phyloP scores from a whole-genome alignment of 306 rosid genomes.

The Pyrus pyrifolia region DNA sequence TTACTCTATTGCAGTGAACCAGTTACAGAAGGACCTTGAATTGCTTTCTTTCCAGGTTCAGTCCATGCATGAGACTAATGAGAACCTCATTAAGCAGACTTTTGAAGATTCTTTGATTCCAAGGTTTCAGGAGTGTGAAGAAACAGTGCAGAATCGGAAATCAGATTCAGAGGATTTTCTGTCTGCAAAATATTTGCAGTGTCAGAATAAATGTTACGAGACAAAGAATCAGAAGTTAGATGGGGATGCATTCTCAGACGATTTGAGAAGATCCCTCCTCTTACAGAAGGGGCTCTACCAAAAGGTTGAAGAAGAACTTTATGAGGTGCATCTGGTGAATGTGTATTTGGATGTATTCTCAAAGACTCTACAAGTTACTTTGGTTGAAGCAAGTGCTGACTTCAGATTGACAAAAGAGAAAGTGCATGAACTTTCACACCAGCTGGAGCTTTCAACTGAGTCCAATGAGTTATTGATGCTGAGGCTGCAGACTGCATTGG shows the following conservation, averaged over 20 bases:
- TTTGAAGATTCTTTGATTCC: conserved; percentile 61
- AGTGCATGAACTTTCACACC: conserved; percentile 55
- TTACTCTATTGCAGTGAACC: conserved; percentile 91
- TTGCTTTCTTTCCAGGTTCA: conserved; percentile 78
- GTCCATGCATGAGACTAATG: conserved; percentile 87
- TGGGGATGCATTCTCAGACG: conserved; percentile 48
- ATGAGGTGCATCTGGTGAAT: conserved; percentile 62
- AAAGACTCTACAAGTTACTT: conserved; percentile 66
- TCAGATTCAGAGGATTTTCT: conserved; percentile 37
- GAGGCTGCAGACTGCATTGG: conserved; percentile 60
- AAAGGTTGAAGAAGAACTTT: conserved; percentile 86
- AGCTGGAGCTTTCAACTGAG: conserved; percentile 60
- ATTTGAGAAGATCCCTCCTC: conserved; percentile 67
- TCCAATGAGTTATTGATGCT: conserved; percentile 62
- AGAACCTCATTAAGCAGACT: conserved; percentile 78
- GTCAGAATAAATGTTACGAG: conserved; percentile 40
- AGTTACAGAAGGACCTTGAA: conserved; percentile 95
- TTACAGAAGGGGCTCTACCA: conserved; percentile 71
- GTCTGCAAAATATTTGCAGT: conserved; percentile 31
- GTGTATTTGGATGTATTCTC: conserved; percentile 79
- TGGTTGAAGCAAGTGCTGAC: conserved; percentile 62
- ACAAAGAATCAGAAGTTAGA: conserved; percentile 47
- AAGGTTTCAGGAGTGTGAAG: conserved; percentile 34
- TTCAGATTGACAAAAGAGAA: conserved; percentile 44
- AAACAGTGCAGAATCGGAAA: conserved; percentile 32